Conservation (phyloP, 2,329 filamentous ascomycete genomes). For the Diaporthe sp. region DNA sequence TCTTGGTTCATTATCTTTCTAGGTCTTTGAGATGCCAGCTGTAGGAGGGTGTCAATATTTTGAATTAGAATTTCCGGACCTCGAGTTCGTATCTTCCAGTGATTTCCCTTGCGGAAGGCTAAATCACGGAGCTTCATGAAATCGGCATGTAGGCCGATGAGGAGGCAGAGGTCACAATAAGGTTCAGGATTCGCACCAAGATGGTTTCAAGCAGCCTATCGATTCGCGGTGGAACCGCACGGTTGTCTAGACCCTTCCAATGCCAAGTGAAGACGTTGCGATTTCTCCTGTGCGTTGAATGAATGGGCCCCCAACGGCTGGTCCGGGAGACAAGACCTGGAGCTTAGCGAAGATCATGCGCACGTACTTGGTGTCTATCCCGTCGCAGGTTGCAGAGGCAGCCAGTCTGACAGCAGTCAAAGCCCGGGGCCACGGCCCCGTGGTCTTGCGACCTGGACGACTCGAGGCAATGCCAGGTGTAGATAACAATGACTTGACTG, state of each 20-base stretch:
- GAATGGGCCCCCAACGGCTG: background rate
- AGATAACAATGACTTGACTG: conserved; percentile 7
- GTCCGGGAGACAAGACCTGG: background rate
- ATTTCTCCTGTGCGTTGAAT: background rate
- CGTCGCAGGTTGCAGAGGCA: background rate
- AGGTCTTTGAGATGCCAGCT: background rate
- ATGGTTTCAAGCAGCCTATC: conserved; percentile 4
- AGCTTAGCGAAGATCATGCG: conserved; percentile 14
- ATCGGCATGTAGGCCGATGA: background rate
- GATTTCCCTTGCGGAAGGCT: background rate
- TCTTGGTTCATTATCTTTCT: background rate
- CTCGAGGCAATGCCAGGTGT: background rate
- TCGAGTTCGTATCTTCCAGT: background rate
- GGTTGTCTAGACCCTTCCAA: background rate
- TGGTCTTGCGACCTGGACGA: background rate
- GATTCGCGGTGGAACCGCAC: background rate
- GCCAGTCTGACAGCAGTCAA: background rate
- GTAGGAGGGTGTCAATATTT: background rate
- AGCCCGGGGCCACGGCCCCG: background rate
- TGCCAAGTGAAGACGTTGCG: conserved; percentile 22
- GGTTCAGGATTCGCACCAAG: background rate
- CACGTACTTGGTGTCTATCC: background rate
- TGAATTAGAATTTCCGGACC: background rate
- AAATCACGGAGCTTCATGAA: background rate
- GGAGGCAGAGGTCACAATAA: conserved; percentile 5